A percentile compares a stretch with the other conserved stretches of the same genome.
Conservation (phyloP, 2,329 filamentous ascomycete genomes). For the Beauveria australis region DNA sequence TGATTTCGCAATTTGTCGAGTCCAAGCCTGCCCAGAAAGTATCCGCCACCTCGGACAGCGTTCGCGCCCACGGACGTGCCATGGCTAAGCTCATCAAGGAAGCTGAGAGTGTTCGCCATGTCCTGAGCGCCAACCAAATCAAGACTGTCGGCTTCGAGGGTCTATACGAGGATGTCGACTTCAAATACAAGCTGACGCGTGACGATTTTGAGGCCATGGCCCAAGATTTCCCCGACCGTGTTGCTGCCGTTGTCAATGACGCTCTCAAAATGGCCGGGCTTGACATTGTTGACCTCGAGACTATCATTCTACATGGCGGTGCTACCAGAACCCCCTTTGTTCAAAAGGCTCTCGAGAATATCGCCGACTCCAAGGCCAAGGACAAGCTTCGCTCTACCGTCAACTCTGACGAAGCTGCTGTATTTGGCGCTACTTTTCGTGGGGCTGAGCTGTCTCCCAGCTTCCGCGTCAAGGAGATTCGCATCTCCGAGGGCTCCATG, state of each 20-base stretch:
- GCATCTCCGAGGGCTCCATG: constrained; percentile 64
- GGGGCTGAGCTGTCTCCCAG: constrained; percentile 86
- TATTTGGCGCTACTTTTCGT: constrained; percentile 92
- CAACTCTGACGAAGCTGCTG: constrained; percentile 93
- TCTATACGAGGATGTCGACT: constrained; percentile 84
- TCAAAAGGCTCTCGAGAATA: constrained; percentile 74
- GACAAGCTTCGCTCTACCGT: constrained; percentile 88
- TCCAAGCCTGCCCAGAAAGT: constrained; percentile 59
- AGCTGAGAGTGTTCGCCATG: constrained; percentile 75
- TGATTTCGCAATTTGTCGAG: constrained; percentile 70
- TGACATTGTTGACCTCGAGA: constrained; percentile 68
- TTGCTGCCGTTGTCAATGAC: constrained; percentile 60
- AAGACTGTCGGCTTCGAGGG: constrained; percentile 77
- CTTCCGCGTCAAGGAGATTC: constrained; percentile 97
- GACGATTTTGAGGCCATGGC: constrained; percentile 74
- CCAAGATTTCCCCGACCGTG: constrained; percentile 56
- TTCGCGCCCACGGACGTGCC: constrained; percentile 71
- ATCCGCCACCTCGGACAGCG: constrained; percentile 51
- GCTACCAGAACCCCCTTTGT: constrained; percentile 88
- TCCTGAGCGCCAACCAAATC: constrained; percentile 87
- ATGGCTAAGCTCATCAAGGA: constrained; percentile 91
- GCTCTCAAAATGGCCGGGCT: constrained; percentile 69
- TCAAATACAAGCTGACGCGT: constrained; percentile 81
- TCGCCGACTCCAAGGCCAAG: constrained; percentile 56
- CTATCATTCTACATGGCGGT: constrained; percentile 88